Conservation (phyloP, 495 filamentous ascomycete genomes). For the Pyrenula aspistea region DNA sequence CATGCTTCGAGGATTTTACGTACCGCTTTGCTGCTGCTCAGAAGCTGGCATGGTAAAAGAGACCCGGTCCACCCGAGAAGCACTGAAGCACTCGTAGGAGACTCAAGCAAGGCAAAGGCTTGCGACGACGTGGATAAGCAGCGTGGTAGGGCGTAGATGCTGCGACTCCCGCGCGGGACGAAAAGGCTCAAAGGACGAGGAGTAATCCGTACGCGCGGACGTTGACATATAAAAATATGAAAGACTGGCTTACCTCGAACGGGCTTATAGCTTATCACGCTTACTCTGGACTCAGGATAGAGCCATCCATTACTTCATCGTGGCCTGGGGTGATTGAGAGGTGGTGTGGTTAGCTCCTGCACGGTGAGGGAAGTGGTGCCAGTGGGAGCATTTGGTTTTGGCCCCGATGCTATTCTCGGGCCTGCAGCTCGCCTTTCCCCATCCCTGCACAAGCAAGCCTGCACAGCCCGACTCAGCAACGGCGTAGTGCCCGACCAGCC, state of each 20-base stretch:
- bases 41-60: background rate
- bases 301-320: background rate
- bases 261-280: too few species aligned
- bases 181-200: background rate
- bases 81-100: background rate
- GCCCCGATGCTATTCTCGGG: background rate
- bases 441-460: background rate
- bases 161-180: background rate
- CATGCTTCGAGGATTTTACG: background rate
- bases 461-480: background rate
- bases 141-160: background rate
- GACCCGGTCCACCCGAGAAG: background rate
- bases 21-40: background rate
- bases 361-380: background rate
- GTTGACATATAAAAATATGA: background rate
- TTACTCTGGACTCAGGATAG: too few species aligned
- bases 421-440: background rate
- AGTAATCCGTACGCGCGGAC: background rate
- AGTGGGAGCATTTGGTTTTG: background rate
- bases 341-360: too few species aligned
- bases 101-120: background rate
- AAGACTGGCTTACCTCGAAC: too few species aligned
- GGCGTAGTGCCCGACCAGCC: background rate
- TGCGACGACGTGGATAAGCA: background rate
- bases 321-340: too few species aligned